A percentile compares a stretch with the other conserved stretches of the same genome.
Conservation (phyloP, 352 stramenopile species). For the Globisporangium echinulatum region DNA sequence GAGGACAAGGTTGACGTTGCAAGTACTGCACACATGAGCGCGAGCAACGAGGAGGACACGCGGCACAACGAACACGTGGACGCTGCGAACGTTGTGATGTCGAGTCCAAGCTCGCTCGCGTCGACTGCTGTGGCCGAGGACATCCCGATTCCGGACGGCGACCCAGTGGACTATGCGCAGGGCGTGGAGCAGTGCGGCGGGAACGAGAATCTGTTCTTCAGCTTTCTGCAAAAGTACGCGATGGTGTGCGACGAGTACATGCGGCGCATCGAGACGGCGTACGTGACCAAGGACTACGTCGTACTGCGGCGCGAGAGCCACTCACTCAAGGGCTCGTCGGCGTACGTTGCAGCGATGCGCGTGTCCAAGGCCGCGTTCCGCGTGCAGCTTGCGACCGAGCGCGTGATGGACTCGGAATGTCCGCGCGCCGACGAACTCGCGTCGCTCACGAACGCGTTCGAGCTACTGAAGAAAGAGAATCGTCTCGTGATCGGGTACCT, state of each 20-base stretch:
- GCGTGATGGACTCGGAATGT: slow-evolving; percentile 54
- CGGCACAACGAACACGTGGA: slow-evolving; percentile 10
- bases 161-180: slow-evolving; percentile 74
- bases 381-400: slow-evolving; percentile 67
- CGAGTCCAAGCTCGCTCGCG: slow-evolving; percentile 34
- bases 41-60: too few species aligned
- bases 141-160: slow-evolving; percentile 66
- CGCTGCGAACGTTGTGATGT: slow-evolving; percentile 20
- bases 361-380: slow-evolving; percentile 81
- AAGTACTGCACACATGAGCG: background rate
- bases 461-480: slow-evolving; percentile 71
- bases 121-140: slow-evolving; percentile 50
- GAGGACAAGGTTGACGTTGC: slow-evolving; percentile 1
- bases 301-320: slow-evolving; percentile 71
- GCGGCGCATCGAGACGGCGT: slow-evolving; percentile 63
- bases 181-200: slow-evolving; percentile 78
- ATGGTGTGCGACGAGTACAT: slow-evolving; percentile 70
- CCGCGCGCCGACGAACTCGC: slow-evolving; percentile 24
- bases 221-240: slow-evolving; percentile 74
- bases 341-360: slow-evolving; percentile 76
- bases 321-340: slow-evolving; percentile 84
- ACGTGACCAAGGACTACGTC: slow-evolving; percentile 41
- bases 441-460: slow-evolving; percentile 36
- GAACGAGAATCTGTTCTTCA: slow-evolving; percentile 81
- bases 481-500: slow-evolving; percentile 70